These are phyloP conservation scores for Tulasnella sp. DNA, from an alignment of 768 basidiomycete species.

Conservation along the genomic window DNA sequence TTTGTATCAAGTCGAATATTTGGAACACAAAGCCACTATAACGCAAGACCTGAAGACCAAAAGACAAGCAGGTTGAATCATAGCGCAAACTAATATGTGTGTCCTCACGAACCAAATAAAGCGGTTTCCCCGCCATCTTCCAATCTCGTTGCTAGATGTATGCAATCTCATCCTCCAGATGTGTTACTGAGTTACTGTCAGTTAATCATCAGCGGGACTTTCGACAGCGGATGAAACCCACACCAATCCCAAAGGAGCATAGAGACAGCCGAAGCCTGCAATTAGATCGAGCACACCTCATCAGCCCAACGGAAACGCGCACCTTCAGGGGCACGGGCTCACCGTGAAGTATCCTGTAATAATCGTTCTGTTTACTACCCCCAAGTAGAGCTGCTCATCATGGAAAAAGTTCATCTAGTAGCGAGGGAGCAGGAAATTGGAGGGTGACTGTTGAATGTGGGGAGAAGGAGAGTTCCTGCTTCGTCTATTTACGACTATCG, in stretches of 20 bases:
- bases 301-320: not conserved
- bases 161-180: constrained; percentile 1
- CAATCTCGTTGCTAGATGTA: constrained; percentile 5
- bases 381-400: not conserved
- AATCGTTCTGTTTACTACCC: not conserved
- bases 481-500: no score
- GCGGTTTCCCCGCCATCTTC: constrained; percentile 29
- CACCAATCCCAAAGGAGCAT: constrained; percentile 24
- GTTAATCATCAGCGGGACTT: not conserved
- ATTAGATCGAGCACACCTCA: not conserved
- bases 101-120: constrained; percentile 21
- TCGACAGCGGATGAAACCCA: not conserved
- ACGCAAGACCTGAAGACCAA: not conserved
- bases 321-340: not conserved
- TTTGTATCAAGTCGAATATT: constrained; percentile 26
- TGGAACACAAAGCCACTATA: constrained; percentile 25
- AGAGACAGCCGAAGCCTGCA: not conserved
- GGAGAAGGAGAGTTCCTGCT: no score
- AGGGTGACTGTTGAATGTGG: no score
- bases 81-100: not conserved
- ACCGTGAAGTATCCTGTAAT: not conserved
- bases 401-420: not conserved
- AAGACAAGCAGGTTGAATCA: no score
- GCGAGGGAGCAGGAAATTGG: no score
- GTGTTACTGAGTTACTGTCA: not conserved